Evolutionary conservation across 768 basidiomycete species (phyloP), one percentile per base, ranked within the genome.

Genomic region (Dentipellis sp.): DNA sequence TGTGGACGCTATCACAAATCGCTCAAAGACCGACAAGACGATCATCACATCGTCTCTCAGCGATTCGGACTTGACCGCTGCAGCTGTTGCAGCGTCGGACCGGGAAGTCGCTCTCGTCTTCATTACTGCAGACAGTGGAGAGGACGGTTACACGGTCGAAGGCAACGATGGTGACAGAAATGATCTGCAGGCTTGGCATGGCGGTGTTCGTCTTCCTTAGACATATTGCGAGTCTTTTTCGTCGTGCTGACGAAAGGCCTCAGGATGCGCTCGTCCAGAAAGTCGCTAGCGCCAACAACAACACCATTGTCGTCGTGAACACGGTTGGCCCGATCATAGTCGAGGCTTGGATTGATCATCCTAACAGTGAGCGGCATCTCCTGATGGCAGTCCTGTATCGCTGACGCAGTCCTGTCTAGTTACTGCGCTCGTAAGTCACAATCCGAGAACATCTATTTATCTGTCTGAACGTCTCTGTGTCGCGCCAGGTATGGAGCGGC

Each of bases 51-150:
- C 54, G 8, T 29, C 45, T 19, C 14, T 22, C n/a, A 42, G 21
- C 35, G 54, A 55, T 12, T 22, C 54, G 10, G 46, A 49, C 36
- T 16, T 55, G n/a, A 42, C 10, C 10, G 37, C 56, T n/a, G 53
- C 53, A 12, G 53, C 53, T 16, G 8, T 10, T 7, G 56, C 51
- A 5, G 66, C 66, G 3, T 37, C 59, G 9, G 56, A 62, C 40
- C 76, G 78, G 59, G 81, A 82, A n/a, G 83, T 83, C 9, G 85
- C 85, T 0, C 73, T 93, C 19, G 89, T 93, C 4, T 91, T 91
- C 68, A 73, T 91, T 60, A 80, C 81, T 52, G 76, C 87, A 0
- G 84, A 92, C 64, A 88, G 87, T 4, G 91, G 91, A n/a, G 91
- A 93, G 69, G 79, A 72, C 9, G 87, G 85, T 63, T 82, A 88